A percentile compares a stretch with the other conserved stretches of the same genome.
Evolutionary conservation across 2,329 filamentous ascomycete species (phyloP).

Genomic region (Penicillium sp.): DNA sequence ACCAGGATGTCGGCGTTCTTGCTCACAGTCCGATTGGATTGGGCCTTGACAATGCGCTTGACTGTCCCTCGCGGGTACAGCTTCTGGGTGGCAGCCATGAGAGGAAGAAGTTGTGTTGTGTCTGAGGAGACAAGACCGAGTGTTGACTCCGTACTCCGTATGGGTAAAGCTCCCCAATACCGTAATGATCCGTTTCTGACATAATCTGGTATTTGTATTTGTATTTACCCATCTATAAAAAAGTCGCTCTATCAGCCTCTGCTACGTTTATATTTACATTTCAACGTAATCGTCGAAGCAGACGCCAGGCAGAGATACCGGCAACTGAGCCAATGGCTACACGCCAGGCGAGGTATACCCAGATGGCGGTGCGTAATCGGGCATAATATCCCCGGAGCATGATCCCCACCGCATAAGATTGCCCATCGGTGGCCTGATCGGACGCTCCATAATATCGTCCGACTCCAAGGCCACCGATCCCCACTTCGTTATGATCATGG

Average conservation of each 20-base stretch:
- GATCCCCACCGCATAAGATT: slow-evolving; percentile 42
- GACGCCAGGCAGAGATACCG: slow-evolving; percentile 31
- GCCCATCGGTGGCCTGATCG: slow-evolving; percentile 26
- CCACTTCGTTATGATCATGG: slow-evolving; percentile 37
- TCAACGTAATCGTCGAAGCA: slow-evolving; percentile 22
- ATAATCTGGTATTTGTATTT: slow-evolving; percentile 1
- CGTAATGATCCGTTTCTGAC: slow-evolving; percentile 2
- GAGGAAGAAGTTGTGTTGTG: background rate
- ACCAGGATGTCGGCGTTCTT: slow-evolving; percentile 87
- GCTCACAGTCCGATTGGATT: slow-evolving; percentile 75
- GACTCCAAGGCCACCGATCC: slow-evolving; percentile 41
- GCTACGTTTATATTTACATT: background rate
- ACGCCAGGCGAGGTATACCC: slow-evolving; percentile 43
- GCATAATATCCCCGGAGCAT: slow-evolving; percentile 49
- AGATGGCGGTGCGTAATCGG: slow-evolving; percentile 41
- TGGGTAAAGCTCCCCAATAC: background rate
- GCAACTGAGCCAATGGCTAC: slow-evolving; percentile 32
- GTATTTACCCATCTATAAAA: background rate
- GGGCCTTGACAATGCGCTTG: slow-evolving; percentile 87
- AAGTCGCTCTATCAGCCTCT: background rate
- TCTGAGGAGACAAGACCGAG: background rate
- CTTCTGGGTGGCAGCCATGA: slow-evolving; percentile 68
- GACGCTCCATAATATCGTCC: slow-evolving; percentile 33
- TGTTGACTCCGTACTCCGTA: background rate
- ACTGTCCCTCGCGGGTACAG: slow-evolving; percentile 81